phyloP scores from a whole-genome alignment of 2,329 filamentous ascomycete genomes.

The Intubia oerlemansii region DNA sequence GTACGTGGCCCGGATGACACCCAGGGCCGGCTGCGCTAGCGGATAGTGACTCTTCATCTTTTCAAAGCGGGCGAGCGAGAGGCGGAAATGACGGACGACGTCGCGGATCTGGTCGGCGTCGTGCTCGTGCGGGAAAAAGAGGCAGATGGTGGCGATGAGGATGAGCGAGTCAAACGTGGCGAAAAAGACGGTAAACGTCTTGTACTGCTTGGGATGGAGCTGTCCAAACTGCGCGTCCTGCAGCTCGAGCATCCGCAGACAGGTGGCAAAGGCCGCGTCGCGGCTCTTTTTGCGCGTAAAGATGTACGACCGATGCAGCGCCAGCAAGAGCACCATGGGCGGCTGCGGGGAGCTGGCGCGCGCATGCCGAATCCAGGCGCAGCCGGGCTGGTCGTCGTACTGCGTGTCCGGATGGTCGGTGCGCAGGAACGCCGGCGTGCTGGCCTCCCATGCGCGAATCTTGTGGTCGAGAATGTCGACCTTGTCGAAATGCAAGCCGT shows the following conservation, averaged over 20 bases:
- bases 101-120: slow-evolving; percentile 22
- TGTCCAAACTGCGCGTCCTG: slow-evolving; percentile 28
- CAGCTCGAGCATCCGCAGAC: slow-evolving; percentile 30
- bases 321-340: slow-evolving; percentile 32
- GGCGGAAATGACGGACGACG: slow-evolving; percentile 33
- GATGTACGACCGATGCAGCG: slow-evolving; percentile 39
- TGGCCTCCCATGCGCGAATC: too few relatives aligned
- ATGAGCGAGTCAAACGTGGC: slow-evolving; percentile 43
- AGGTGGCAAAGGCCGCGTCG: slow-evolving; percentile 32
- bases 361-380: slow-evolving; percentile 27
- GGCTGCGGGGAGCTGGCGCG: slow-evolving; percentile 25
- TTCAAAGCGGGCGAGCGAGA: slow-evolving; percentile 36
- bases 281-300: slow-evolving; percentile 33
- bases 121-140: slow-evolving; percentile 36
- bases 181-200: slow-evolving; percentile 35
- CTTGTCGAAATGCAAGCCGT: slow-evolving; percentile 31
- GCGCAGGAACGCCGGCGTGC: slow-evolving; percentile 30
- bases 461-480: too few relatives aligned
- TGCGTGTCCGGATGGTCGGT: slow-evolving; percentile 32
- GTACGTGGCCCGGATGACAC: slow-evolving; percentile 32
- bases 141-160: slow-evolving; percentile 36
- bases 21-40: slow-evolving; percentile 30
- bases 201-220: slow-evolving; percentile 28
- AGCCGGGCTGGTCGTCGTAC: slow-evolving; percentile 31
- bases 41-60: slow-evolving; percentile 30